Evolutionary conservation across 352 stramenopile genomes (phyloP), one percentile per base, ranked within the genome.

Genomic region (Pythium biforme): DNA sequence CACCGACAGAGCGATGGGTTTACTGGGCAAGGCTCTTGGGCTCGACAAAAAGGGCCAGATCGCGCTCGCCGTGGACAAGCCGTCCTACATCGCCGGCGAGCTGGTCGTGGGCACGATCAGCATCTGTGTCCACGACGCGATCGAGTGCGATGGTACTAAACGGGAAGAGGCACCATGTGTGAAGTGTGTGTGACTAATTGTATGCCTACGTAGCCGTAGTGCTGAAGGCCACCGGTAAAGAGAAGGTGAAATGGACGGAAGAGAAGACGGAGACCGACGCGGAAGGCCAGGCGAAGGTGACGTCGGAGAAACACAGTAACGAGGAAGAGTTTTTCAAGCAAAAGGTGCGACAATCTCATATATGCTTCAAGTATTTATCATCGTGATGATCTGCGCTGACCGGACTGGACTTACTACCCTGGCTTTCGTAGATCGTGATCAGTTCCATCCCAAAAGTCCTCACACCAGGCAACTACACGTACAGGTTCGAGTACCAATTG

Each of bases 121-220:
- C 59, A 69, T 86, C 43, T 67, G 76, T 27, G 59, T 89, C 25
- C 71, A 71, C 45, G 73, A 82, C 55, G 60, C 75, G 4, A 86
- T 90, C 57, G 57, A 79, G 61, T 90, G 81, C 26, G 76, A 86
- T 29, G 77, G 81, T 90, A n/a, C n/a, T n/a, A n/a, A n/a, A n/a
- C n/a, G n/a, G n/a, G n/a, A n/a, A n/a, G n/a, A n/a, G n/a, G n/a
- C n/a, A n/a, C n/a, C n/a, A n/a, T n/a, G n/a, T n/a, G n/a, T n/a
- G n/a, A n/a, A n/a, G n/a, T n/a, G n/a, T n/a, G n/a, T n/a, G n/a
- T n/a, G n/a, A n/a, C n/a, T n/a, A n/a, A n/a, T n/a, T n/a, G n/a
- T n/a, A n/a, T n/a, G n/a, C n/a, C n/a, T n/a, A n/a, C n/a, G n/a
- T 65, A 90, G 82, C 79, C 23, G 58, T 91, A 26, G 72, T 88